These are phyloP conservation scores for California macrophylla DNA, from an alignment of 441 rosid genomes.

Conservation along the genomic window DNA sequence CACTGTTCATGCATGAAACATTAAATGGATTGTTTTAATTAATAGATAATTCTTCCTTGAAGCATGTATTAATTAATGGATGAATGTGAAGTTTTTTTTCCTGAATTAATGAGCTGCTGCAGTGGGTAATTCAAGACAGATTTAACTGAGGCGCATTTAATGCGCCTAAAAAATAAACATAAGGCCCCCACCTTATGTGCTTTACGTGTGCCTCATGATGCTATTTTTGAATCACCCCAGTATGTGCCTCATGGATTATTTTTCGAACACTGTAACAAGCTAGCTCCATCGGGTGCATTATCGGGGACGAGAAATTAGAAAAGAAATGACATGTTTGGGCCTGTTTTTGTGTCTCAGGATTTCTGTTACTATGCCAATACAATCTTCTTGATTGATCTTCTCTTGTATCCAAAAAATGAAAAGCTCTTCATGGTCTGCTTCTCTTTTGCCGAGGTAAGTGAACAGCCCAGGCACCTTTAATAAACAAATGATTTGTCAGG, in stretches of 20 bases:
- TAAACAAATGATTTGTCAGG: constrained; percentile 10
- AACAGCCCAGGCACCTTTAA: neutral
- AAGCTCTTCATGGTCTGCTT: constrained; percentile 96
- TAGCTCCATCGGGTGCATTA: neutral
- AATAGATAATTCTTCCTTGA: too few species aligned
- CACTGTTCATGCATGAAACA: neutral
- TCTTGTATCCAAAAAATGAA: constrained; percentile 67
- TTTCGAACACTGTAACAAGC: neutral
- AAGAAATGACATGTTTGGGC: constrained; percentile 3
- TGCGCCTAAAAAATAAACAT: too few species aligned
- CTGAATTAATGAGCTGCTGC: too few species aligned
- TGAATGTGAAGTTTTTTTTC: too few species aligned
- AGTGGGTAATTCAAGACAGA: neutral
- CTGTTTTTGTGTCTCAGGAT: constrained; percentile 41
- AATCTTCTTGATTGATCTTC: constrained; percentile 79
- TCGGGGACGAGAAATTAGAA: constrained; percentile 1
- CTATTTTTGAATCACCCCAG: neutral
- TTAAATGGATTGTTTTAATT: too few species aligned
- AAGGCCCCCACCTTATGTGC: too few species aligned
- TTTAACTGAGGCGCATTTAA: too few species aligned
- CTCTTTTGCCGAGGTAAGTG: constrained; percentile 85
- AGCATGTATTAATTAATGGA: too few species aligned
- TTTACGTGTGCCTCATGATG: too few species aligned
- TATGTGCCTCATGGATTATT: neutral
- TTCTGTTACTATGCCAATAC: constrained; percentile 96